A percentile compares a stretch with the other conserved stretches of the same genome.
phyloP scores from a whole-genome alignment of 2,329 filamentous ascomycete species.

The Penicillium janthinellum region DNA sequence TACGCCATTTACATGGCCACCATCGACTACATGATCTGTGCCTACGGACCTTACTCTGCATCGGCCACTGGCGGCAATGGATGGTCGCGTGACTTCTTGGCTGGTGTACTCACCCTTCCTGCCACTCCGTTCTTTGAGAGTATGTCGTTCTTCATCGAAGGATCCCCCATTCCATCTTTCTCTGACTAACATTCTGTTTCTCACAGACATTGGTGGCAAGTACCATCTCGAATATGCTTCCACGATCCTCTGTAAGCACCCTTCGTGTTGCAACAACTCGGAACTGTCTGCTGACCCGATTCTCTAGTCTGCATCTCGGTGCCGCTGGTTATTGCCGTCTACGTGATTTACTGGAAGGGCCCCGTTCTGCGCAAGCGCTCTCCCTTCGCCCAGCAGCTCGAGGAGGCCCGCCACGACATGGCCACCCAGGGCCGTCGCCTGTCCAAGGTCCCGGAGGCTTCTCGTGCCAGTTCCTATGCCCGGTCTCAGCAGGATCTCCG shows the following conservation, averaged over 20 bases:
- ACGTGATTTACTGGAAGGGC: constrained; percentile 68
- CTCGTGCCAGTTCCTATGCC: constrained; percentile 43
- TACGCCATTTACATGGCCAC: constrained; percentile 66
- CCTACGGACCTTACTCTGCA: constrained; percentile 67
- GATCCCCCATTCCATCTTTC: background rate
- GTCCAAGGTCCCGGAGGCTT: constrained; percentile 39
- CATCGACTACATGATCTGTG: constrained; percentile 69
- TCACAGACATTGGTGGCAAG: constrained; percentile 55
- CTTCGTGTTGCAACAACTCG: background rate
- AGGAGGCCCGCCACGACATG: constrained; percentile 44
- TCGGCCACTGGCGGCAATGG: constrained; percentile 69
- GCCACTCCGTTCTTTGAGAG: constrained; percentile 55
- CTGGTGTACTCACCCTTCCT: constrained; percentile 64
- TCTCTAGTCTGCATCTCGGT: constrained; percentile 57
- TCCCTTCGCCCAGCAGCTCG: constrained; percentile 66
- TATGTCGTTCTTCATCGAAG: constrained; percentile 27
- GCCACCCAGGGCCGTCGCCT: constrained; percentile 34
- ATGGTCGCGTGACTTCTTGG: constrained; percentile 66
- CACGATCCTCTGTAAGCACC: constrained; percentile 59
- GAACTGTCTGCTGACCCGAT: background rate
- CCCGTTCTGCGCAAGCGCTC: constrained; percentile 62
- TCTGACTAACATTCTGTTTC: constrained; percentile 5
- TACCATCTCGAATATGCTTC: constrained; percentile 61
- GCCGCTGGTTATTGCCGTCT: constrained; percentile 64
- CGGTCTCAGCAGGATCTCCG: constrained; percentile 43